Base-by-base conservation (phyloP, 2,329 filamentous ascomycete species). In the Bipolaris victoriae region DNA sequence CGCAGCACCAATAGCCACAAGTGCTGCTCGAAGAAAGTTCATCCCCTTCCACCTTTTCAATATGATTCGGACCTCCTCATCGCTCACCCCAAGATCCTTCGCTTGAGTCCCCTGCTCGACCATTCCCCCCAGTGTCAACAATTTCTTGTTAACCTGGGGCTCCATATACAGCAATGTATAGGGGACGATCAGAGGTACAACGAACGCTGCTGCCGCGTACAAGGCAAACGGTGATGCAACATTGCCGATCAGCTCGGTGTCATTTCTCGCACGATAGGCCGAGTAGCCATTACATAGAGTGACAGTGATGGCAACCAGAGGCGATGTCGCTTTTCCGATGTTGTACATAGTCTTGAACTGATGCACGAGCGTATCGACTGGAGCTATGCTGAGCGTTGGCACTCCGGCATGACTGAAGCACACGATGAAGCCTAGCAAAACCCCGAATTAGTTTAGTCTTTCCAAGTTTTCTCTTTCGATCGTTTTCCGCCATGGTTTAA, bases 321-420 rank as follows among this genome's bases (percentile, higher is more conserved):
- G 52, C 10, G 52, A 55, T 13, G 52, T 36, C 5, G 52, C 29
- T 39, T 55, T 55, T 35, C 52, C 52, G 13, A 55, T 55, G 10
- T 36, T 49, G 52, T 55, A 55, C 52, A 55, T 55, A 1, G 45
- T 55, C 20, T 43, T 49, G 46, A 55, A 55, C 16, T 55, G 35
- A 24, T 55, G 52, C 5, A 55, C 52, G 7, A 49, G 45, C 20
- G 41, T 36, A 24, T 55, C 52, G 29, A 49, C 46, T 9, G 52
- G 45, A 43, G 52, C 52, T 29, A 55, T 20, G 36, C 40, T 49
- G 20, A 55, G 46, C 20, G 52, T 55, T 5, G 52, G 52, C 13
- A 55, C 52, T 16, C 52, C 52, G 5, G 52, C 52, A 35, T 55
- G 45, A n/a, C 52, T 55, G 37, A 55, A 55, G 37, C 45, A 55